phyloP scores from a whole-genome alignment of 306 rosid species.

The Vigna hirtella region DNA sequence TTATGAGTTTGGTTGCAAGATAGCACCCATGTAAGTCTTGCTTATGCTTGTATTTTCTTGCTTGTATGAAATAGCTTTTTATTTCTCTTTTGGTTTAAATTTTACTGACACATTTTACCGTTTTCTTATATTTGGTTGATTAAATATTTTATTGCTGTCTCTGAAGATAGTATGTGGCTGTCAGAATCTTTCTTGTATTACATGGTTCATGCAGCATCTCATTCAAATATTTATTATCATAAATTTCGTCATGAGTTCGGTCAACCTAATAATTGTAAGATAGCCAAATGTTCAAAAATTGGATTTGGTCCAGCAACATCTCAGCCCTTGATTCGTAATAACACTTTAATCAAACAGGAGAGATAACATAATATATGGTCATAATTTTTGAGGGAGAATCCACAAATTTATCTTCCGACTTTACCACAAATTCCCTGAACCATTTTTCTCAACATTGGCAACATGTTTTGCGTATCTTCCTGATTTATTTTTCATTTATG shows the following conservation, averaged over 20 bases:
- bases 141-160: constrained; percentile 16
- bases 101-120: background rate
- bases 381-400: background rate
- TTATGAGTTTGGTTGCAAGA: constrained; percentile 97
- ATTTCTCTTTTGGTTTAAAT: constrained; percentile 23
- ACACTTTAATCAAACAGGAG: too few species aligned
- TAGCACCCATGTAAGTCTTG: constrained; percentile 82
- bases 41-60: constrained; percentile 21
- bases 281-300: background rate
- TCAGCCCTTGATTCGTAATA: too few species aligned
- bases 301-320: too few species aligned
- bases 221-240: constrained; percentile 12
- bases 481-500: constrained; percentile 40
- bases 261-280: constrained; percentile 7
- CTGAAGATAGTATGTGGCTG: constrained; percentile 33
- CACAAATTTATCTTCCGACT: background rate
- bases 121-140: constrained; percentile 14
- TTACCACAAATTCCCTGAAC: background rate
- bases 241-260: background rate
- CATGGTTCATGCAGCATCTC: constrained; percentile 1
- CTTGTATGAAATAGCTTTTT: constrained; percentile 22
- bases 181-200: constrained; percentile 3
- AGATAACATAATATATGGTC: too few species aligned
- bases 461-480: background rate
- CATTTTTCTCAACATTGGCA: constrained; percentile 7